Evolutionary conservation across 768 basidiomycete genomes (phyloP).

Genomic region (Erythrobasidium yunnanense): DNA sequence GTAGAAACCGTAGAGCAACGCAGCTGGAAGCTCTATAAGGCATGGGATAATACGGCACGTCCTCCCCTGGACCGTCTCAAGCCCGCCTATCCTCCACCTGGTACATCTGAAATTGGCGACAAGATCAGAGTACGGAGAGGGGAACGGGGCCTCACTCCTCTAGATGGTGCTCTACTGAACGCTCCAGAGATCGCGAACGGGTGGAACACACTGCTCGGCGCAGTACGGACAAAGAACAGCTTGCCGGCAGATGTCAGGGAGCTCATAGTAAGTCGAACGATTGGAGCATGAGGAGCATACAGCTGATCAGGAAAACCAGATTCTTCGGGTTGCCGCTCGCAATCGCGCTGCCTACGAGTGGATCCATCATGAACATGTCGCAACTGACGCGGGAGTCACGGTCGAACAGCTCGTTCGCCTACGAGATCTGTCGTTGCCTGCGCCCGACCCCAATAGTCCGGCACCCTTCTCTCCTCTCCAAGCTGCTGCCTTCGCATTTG

Average conservation of each 20-base stretch:
- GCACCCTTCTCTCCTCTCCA: conserved; percentile 47
- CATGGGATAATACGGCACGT: conserved; percentile 18
- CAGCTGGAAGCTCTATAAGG: conserved; percentile 8
- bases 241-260: conserved; percentile 40
- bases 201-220: conserved; percentile 41
- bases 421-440: conserved; percentile 47
- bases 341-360: conserved; percentile 41
- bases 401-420: conserved; percentile 51
- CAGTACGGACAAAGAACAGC: conserved; percentile 38
- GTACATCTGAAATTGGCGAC: conserved; percentile 36
- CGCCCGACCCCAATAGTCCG: conserved; percentile 42
- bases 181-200: conserved; percentile 40
- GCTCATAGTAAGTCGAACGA: conserved; percentile 37
- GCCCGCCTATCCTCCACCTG: conserved; percentile 30
- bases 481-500: conserved; percentile 50
- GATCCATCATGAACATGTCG: conserved; percentile 43
- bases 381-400: conserved; percentile 48
- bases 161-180: conserved; percentile 40
- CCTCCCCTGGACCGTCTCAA: neutral
- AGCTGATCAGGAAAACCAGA: conserved; percentile 21
- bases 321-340: conserved; percentile 40
- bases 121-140: conserved; percentile 39
- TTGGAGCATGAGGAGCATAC: neutral
- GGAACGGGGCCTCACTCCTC: conserved; percentile 38
- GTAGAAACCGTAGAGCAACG: neutral